These are phyloP conservation scores for Alternaria sp. DNA, from an alignment of 2,329 filamentous ascomycete species.

Conservation along the genomic window DNA sequence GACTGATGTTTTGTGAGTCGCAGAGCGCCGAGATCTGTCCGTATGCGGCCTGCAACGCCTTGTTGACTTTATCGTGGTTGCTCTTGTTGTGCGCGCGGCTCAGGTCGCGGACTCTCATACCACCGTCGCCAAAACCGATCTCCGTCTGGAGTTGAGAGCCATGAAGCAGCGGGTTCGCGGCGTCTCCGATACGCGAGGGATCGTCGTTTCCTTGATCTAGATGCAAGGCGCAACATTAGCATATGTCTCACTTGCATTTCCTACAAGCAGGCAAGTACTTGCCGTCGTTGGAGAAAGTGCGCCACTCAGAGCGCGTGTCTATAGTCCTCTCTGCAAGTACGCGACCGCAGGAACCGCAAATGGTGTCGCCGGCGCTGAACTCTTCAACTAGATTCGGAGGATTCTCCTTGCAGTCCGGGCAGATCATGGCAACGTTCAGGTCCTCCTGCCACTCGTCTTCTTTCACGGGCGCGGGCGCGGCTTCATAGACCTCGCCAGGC, in stretches of 20 bases:
- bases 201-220: slow-evolving; percentile 87
- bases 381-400: slow-evolving; percentile 96
- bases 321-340: slow-evolving; percentile 92
- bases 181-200: slow-evolving; percentile 96
- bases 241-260: neutral
- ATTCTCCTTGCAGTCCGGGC: slow-evolving; percentile 85
- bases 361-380: slow-evolving; percentile 89
- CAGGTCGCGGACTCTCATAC: slow-evolving; percentile 75
- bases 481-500: slow-evolving; percentile 56
- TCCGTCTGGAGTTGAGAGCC: slow-evolving; percentile 88
- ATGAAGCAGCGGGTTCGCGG: slow-evolving; percentile 86
- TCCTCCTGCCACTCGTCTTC: slow-evolving; percentile 75
- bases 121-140: slow-evolving; percentile 82
- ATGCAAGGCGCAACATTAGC: slow-evolving; percentile 5
- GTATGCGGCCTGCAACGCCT: slow-evolving; percentile 80
- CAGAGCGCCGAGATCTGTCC: slow-evolving; percentile 89
- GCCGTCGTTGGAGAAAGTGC: slow-evolving; percentile 95
- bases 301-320: slow-evolving; percentile 97
- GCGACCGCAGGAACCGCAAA: slow-evolving; percentile 89
- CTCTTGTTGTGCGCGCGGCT: slow-evolving; percentile 85
- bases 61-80: slow-evolving; percentile 82
- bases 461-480: slow-evolving; percentile 43
- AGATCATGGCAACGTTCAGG: slow-evolving; percentile 83
- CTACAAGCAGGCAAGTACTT: slow-evolving; percentile 9
- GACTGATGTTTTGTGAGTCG: slow-evolving; percentile 72